Base-by-base conservation (phyloP, 2,329 filamentous ascomycete species). In the Diaporthe sp. region DNA sequence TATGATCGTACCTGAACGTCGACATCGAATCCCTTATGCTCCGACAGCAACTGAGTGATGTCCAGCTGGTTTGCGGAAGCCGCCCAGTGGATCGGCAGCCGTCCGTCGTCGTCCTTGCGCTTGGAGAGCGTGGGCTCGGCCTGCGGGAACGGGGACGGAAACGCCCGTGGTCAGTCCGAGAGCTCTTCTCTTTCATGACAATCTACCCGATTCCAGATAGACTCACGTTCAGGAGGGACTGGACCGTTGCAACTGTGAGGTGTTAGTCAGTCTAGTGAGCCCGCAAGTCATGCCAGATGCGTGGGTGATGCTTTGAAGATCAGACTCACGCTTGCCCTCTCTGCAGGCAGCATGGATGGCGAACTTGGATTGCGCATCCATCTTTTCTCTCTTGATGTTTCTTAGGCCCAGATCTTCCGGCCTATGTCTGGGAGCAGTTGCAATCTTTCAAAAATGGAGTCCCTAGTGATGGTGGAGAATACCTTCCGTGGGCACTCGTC, bases 71-170 rank as follows among this genome's bases (percentile, higher is more conserved):
- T 97, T 84, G 94, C 94, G 31, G 96, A 97, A 2, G 92, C 91
- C 0, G 97, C 96, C 97, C 97, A 99, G 87, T 99, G 97, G 75
- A 98, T 92, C 3, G 97, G 93, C 51, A 98, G 90, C 60, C 97
- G 94, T 22, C 95, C 95, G 83, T 99, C 97, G 67, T 94, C 93
- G 81, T 99, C 97, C 80, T 92, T 91, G 75, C 84, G 84, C 62
- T 86, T 88, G 37, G 94, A 92, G 53, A 97, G 90, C 80, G 94
- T 96, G 3, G 94, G 92, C 81, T 98, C 95, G 79, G 92, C 92
- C 93, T 96, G 73, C 10, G 10, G 13, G 62, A 19, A 44, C 12
- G 15, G 17, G 31, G 49, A n/a, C 19, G 61, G 39, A 13, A 12
- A 22, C 12, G 6, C 28, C 25, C 46, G 5, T 73, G 19, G 51